phyloP scores from a whole-genome alignment of 306 rosid genomes.

The Castanea mollissima region DNA sequence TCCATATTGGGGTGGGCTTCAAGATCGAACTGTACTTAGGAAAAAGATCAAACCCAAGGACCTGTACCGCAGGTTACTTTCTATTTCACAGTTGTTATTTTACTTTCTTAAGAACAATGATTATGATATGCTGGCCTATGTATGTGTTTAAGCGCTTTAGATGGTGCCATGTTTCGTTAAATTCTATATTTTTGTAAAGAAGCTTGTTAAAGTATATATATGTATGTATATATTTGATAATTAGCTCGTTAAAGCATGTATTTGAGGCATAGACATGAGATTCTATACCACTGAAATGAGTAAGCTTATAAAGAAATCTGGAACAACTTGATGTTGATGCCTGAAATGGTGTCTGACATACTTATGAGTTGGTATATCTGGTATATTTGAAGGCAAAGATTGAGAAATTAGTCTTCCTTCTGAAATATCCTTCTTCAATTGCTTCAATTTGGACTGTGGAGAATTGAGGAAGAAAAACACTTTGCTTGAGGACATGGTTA shows the following conservation, averaged over 20 bases:
- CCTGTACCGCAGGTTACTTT: slow-evolving; percentile 79
- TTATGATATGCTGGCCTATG: not conserved
- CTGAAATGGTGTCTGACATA: slow-evolving; percentile 5
- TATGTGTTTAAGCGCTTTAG: not conserved
- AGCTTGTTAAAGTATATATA: not conserved
- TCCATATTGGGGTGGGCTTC: slow-evolving; percentile 95
- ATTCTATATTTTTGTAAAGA: not conserved
- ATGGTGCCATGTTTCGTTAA: not conserved
- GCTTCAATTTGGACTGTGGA: not conserved
- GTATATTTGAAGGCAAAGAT: slow-evolving; percentile 12
- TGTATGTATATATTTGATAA: no score
- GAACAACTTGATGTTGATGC: not conserved
- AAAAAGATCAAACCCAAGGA: slow-evolving; percentile 91
- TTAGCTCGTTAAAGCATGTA: not conserved
- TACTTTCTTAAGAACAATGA: slow-evolving; percentile 11
- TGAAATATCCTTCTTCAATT: not conserved
- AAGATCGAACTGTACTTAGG: slow-evolving; percentile 84
- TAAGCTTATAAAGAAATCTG: slow-evolving; percentile 7
- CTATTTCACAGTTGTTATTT: slow-evolving; percentile 11
- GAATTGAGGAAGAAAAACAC: not conserved
- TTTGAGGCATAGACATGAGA: not conserved
- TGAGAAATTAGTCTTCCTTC: slow-evolving; percentile 1
- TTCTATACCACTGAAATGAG: slow-evolving; percentile 8
- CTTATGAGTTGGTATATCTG: not conserved
- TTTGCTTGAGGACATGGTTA: not conserved